phyloP scores from a whole-genome alignment of 192 early-diverging fungal genomes.

The Powellomyces hirtus region DNA sequence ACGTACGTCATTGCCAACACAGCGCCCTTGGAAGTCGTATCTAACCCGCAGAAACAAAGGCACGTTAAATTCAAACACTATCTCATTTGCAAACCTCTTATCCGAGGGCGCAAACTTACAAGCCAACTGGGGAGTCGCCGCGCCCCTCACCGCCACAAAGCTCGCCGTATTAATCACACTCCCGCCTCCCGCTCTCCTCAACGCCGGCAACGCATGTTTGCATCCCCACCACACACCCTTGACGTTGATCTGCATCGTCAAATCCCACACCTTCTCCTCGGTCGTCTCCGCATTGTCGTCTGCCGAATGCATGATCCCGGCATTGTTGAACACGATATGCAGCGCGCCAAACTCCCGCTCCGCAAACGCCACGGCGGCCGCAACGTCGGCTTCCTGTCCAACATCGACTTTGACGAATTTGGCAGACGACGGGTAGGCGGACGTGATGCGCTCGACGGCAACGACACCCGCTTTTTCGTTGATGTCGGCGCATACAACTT shows the following conservation, averaged over 20 bases:
- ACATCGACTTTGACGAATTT: conserved; percentile 68
- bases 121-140: conserved; percentile 81
- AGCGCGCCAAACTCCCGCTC: conserved; percentile 70
- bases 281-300: conserved; percentile 78
- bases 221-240: conserved; percentile 90
- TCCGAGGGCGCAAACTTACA: conserved; percentile 48
- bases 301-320: conserved; percentile 78
- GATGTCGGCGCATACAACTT: conserved; percentile 76
- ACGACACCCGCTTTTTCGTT: conserved; percentile 58
- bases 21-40: conserved; percentile 86
- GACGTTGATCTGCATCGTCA: conserved; percentile 75
- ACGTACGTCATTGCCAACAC: conserved; percentile 84
- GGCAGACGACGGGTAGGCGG: conserved; percentile 48
- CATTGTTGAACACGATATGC: conserved; percentile 83
- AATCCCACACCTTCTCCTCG: conserved; percentile 75
- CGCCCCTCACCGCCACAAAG: conserved; percentile 74
- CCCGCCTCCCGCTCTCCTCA: conserved; percentile 71
- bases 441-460: conserved; percentile 53
- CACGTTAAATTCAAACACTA: background rate
- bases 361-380: conserved; percentile 62
- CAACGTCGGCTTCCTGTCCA: conserved; percentile 69
- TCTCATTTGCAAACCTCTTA: background rate
- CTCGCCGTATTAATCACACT: conserved; percentile 84
- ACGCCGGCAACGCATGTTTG: conserved; percentile 75
- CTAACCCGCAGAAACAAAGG: conserved; percentile 32